phyloP scores from a whole-genome alignment of 1,139 yeast species.

The Lodderomyces jiufengensis region DNA sequence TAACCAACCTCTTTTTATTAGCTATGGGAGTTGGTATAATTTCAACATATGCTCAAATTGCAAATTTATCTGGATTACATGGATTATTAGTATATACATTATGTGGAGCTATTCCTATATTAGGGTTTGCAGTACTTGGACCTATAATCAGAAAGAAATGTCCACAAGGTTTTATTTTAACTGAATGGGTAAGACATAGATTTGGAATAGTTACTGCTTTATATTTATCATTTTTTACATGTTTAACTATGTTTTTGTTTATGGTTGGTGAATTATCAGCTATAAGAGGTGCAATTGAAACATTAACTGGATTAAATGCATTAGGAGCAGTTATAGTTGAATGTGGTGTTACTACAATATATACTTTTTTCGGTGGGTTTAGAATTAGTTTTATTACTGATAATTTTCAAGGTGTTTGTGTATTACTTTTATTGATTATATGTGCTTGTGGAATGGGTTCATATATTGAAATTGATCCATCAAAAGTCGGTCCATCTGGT shows the following conservation, averaged over 20 bases:
- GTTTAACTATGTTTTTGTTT: slow-evolving; percentile 80
- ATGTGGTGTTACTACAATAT: slow-evolving; percentile 81
- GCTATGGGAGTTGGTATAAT: slow-evolving; percentile 91
- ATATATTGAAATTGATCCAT: slow-evolving; percentile 65
- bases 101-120: slow-evolving; percentile 81
- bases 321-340: slow-evolving; percentile 82
- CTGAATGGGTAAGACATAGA: slow-evolving; percentile 91
- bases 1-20: slow-evolving; percentile 20
- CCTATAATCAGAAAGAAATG: slow-evolving; percentile 75
- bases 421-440: slow-evolving; percentile 61
- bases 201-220: slow-evolving; percentile 71
- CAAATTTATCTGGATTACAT: slow-evolving; percentile 81
- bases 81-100: slow-evolving; percentile 81
- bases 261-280: slow-evolving; percentile 89
- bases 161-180: slow-evolving; percentile 87
- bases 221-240: slow-evolving; percentile 76
- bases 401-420: slow-evolving; percentile 78
- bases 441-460: slow-evolving; percentile 81
- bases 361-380: slow-evolving; percentile 89
- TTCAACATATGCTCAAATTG: slow-evolving; percentile 82
- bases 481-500: slow-evolving; percentile 62
- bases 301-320: slow-evolving; percentile 77
- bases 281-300: slow-evolving; percentile 66
- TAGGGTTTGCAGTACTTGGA: slow-evolving; percentile 77
- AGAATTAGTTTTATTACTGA: slow-evolving; percentile 86